Conservation (phyloP, 2,329 filamentous ascomycete genomes). For the Sarocladium oryzae region DNA sequence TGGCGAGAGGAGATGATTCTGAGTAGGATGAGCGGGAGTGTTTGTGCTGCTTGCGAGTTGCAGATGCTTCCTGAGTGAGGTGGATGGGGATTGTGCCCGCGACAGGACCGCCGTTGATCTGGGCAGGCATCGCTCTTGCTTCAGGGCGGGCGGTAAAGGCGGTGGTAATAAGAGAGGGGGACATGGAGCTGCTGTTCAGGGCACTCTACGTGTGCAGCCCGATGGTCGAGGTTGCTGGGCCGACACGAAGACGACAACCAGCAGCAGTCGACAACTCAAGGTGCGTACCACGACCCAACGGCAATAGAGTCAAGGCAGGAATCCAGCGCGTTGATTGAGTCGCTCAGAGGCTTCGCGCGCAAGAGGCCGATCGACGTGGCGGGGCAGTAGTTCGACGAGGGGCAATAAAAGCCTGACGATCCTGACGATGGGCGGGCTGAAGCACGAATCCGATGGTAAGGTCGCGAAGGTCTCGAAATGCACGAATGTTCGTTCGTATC, state of each 20-base stretch:
- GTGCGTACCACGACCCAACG: not conserved
- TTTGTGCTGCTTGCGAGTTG: conserved; percentile 44
- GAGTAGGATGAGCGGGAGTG: conserved; percentile 58
- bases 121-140: conserved; percentile 29
- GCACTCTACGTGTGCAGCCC: no score
- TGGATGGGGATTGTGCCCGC: conserved; percentile 31
- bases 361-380: not conserved
- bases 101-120: conserved; percentile 29
- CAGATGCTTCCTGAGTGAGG: conserved; percentile 28
- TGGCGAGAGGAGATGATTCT: conserved; percentile 48
- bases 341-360: not conserved
- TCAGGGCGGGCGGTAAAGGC: conserved; percentile 5
- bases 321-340: not conserved
- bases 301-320: not conserved
- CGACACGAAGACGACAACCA: not conserved
- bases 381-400: not conserved
- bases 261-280: not conserved
- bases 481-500: not conserved
- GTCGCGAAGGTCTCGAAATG: no score
- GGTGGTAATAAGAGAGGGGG: conserved; percentile 11
- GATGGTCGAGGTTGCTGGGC: not conserved
- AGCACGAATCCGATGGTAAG: no score
- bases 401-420: conserved; percentile 1
- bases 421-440: no score
- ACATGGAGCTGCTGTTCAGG: conserved; percentile 5